Base-by-base conservation (phyloP, 2,329 filamentous ascomycete species). In the Stagonosporopsis tanaceti region DNA sequence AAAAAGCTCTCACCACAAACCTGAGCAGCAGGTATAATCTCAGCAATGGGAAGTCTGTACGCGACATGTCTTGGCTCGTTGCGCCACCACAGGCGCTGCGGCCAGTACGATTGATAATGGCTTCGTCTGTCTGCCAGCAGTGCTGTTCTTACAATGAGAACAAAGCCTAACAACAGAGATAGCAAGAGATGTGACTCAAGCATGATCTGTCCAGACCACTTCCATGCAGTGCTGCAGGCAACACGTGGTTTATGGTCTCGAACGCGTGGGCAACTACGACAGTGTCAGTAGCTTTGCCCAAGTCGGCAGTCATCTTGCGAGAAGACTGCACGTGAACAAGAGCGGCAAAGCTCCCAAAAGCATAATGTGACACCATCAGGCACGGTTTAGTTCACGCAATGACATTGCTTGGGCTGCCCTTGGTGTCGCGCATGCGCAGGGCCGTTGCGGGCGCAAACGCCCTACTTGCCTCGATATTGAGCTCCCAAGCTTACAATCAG, bases 381-480 rank as follows among this genome's bases (percentile, higher is more conserved):
- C 52, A 2, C 27, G 47, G 17, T 51, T 47, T 28, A 59, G 60
- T 37, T 56, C 64, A 3, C 62, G 64, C 17, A 57, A 56, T 50
- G 69, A 71, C 42, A 30, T 12, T 30, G 28, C 7, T 20, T 20
- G 20, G 20, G 20, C 20, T 2, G 20, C 20, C 20, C 20, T 20
- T 20, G 20, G 20, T 20, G 20, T 20, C 2, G 20, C 20, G 20
- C 20, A 20, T 20, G 20, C 20, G 20, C 20, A 30, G 28, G 12
- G 28, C 28, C 4, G 11, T 30, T 66, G 67, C 44, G 55, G 40
- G 53, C 20, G 20, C 20, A 20, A 20, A 20, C 20, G 20, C 20
- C 67, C 51, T 28, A 68, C 64, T 61, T 68, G 66, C 42, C 63
- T 63, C 28, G 68, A 70, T 38, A 68, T 67, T 56, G 65, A 69